A percentile compares a stretch with the other conserved stretches of the same genome.
phyloP scores from a whole-genome alignment of 2,329 filamentous ascomycete species.

The Diaporthe eres region DNA sequence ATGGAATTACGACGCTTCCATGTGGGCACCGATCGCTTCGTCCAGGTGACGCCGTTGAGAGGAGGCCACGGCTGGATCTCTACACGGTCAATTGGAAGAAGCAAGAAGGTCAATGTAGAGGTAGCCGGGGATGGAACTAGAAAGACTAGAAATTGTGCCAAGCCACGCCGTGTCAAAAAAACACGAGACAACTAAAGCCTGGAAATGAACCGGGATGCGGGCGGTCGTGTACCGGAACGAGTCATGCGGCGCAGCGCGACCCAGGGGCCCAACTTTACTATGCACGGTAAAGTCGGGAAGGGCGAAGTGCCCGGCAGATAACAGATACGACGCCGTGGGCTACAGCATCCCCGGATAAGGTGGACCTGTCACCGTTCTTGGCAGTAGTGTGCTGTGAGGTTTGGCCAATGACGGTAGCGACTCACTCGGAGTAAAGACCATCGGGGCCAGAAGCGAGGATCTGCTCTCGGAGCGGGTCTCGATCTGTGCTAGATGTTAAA shows the following conservation, averaged over 20 bases:
- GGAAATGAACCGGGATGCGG: conserved; percentile 21
- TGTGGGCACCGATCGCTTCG: background rate
- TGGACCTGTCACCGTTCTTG: conserved; percentile 13
- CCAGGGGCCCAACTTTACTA: conserved; percentile 23
- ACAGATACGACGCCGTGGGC: background rate
- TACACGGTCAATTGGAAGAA: background rate
- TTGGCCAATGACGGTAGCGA: background rate
- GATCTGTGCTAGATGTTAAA: conserved; percentile 13
- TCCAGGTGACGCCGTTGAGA: background rate
- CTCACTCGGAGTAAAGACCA: background rate
- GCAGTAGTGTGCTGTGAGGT: background rate
- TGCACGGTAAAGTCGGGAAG: conserved; percentile 24
- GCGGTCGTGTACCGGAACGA: background rate
- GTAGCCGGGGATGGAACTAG: conserved; percentile 19
- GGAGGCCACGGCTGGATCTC: background rate
- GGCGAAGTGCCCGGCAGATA: conserved; percentile 1
- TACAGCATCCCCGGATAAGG: conserved; percentile 4
- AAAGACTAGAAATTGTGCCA: conserved; percentile 22
- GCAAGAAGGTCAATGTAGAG: background rate
- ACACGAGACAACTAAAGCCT: conserved; percentile 24
- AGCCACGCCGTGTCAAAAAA: conserved; percentile 28
- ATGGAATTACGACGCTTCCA: background rate
- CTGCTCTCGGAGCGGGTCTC: conserved; percentile 11
- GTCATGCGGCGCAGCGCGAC: conserved; percentile 6
- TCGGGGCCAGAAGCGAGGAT: background rate